These are phyloP conservation scores for Cutaneotrichosporon curvatum DNA, from an alignment of 1,284 basidiomycete genomes.

Conservation along the genomic window DNA sequence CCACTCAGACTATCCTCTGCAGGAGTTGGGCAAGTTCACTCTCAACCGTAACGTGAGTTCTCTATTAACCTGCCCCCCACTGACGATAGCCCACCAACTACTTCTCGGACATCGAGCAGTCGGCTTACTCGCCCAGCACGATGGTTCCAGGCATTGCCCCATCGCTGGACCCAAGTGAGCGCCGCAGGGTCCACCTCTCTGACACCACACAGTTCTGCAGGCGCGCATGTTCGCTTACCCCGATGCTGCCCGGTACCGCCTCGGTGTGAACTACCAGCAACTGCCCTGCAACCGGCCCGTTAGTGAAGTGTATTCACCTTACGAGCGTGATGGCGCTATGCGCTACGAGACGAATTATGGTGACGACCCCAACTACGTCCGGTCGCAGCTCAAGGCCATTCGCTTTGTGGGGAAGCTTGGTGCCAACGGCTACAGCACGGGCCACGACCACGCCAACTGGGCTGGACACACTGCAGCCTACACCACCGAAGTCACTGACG, in stretches of 20 bases:
- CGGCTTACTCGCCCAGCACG: slow-evolving; percentile 62
- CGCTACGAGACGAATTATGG: slow-evolving; percentile 10
- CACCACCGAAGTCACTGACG: slow-evolving; percentile 10
- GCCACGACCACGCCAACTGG: slow-evolving; percentile 2
- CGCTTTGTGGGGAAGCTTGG: slow-evolving; percentile 75
- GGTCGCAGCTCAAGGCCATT: slow-evolving; percentile 56
- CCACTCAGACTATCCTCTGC: slow-evolving; percentile 65
- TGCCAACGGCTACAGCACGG: slow-evolving; percentile 44
- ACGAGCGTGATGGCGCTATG: slow-evolving; percentile 47
- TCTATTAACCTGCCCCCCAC: not conserved
- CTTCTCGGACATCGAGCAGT: slow-evolving; percentile 69
- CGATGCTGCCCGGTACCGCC: slow-evolving; percentile 77
- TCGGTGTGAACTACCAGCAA: slow-evolving; percentile 68
- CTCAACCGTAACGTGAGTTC: slow-evolving; percentile 61
- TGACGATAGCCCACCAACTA: slow-evolving; percentile 47
- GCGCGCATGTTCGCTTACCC: slow-evolving; percentile 90
- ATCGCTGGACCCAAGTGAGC: slow-evolving; percentile 73
- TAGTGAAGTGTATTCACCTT: slow-evolving; percentile 49
- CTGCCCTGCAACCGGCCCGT: slow-evolving; percentile 74
- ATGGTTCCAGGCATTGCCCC: slow-evolving; percentile 79
- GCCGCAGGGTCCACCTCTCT: too few species aligned
- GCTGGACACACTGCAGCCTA: slow-evolving; percentile 5
- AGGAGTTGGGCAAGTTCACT: slow-evolving; percentile 66
- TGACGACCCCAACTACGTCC: slow-evolving; percentile 10
- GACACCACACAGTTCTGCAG: too few species aligned